Evolutionary conservation across 805 yeast genomes (phyloP).

Genomic region (Brettanomyces custersianus): DNA sequence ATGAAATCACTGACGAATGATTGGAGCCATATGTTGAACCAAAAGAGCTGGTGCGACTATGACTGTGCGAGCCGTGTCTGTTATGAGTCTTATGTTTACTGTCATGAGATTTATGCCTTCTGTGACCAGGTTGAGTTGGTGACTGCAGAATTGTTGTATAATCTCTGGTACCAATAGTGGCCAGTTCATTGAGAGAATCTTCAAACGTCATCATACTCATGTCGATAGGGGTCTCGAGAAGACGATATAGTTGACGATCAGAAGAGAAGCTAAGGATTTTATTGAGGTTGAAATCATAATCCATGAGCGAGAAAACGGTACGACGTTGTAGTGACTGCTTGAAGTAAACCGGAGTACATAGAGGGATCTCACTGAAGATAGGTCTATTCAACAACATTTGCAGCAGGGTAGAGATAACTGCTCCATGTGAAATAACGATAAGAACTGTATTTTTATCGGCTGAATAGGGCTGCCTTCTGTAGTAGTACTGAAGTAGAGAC

Average conservation of each 20-base stretch:
- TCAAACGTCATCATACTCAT: constrained; percentile 19
- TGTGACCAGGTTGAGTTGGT: constrained; percentile 6
- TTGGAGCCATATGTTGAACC: too few relatives aligned
- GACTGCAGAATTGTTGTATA: constrained; percentile 16
- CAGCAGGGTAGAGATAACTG: constrained; percentile 30
- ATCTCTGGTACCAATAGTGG: constrained; percentile 14
- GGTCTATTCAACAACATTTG: constrained; percentile 30
- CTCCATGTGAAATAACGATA: constrained; percentile 34
- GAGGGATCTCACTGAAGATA: constrained; percentile 32
- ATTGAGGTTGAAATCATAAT: constrained; percentile 25
- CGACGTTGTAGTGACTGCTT: constrained; percentile 18
- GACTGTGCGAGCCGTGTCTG: neutral
- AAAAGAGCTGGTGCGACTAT: neutral
- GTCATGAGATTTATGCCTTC: neutral
- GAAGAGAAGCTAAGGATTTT: constrained; percentile 17
- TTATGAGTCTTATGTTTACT: neutral
- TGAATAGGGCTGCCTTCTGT: constrained; percentile 14
- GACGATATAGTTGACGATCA: constrained; percentile 18
- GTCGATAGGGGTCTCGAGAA: constrained; percentile 19
- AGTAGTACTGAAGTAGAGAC: constrained; percentile 25
- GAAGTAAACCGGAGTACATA: constrained; percentile 26
- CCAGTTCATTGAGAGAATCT: constrained; percentile 16
- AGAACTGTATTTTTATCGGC: constrained; percentile 25
- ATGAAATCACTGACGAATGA: neutral
- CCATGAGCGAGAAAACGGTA: constrained; percentile 22